A percentile compares a stretch with the other conserved stretches of the same genome.
phyloP scores from a whole-genome alignment of 2,329 filamentous ascomycete species.

The Tolypocladium amazonense region DNA sequence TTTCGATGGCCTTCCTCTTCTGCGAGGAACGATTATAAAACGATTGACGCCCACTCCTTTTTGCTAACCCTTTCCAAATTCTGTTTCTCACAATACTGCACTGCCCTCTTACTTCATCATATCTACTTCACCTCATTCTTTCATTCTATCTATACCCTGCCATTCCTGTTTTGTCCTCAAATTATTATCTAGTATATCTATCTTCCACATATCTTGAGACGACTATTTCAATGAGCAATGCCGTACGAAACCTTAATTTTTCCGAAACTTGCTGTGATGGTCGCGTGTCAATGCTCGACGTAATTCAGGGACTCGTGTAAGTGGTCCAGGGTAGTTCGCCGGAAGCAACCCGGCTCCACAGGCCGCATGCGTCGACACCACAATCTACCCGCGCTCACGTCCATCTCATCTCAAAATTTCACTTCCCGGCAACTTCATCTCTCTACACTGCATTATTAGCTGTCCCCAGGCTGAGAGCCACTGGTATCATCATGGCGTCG shows the following conservation, averaged over 20 bases:
- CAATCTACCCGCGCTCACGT: neutral
- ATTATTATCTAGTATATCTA: too few species aligned
- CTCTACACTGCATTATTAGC: neutral
- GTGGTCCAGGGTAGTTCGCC: neutral
- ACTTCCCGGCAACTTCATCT: neutral
- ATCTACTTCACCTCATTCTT: too few species aligned
- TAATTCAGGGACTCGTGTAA: neutral
- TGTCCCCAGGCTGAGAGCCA: too few species aligned
- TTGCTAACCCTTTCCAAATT: too few species aligned
- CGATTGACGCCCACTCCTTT: too few species aligned
- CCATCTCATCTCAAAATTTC: neutral
- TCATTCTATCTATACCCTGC: too few species aligned
- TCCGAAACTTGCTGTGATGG: neutral
- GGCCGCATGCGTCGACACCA: neutral
- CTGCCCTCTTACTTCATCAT: too few species aligned
- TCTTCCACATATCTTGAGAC: too few species aligned
- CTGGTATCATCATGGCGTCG: constrained; percentile 8
- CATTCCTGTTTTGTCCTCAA: too few species aligned
- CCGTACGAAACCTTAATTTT: neutral
- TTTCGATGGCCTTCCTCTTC: too few species aligned
- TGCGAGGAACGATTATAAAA: too few species aligned
- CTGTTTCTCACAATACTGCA: too few species aligned
- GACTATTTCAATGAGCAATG: neutral
- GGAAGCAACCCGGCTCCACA: neutral
- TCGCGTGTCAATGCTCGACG: neutral